Conservation (phyloP, 106 monocot species). For the Vanilla planifolia region DNA sequence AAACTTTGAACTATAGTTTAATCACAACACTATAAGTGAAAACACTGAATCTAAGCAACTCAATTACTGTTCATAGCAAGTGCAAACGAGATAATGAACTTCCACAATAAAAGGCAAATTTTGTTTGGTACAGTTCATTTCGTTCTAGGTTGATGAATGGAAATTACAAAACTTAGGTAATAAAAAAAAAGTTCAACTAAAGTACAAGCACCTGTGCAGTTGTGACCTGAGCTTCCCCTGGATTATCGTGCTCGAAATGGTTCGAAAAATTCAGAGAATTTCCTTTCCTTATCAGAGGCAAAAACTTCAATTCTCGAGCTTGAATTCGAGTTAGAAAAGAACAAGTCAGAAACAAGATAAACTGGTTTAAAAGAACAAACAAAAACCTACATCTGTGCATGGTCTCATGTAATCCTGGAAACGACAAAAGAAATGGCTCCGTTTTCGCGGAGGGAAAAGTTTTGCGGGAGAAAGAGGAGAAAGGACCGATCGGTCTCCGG, state of each 20-base stretch:
- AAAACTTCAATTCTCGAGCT: background rate
- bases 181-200: background rate
- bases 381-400: background rate
- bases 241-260: conserved; percentile 20
- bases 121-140: background rate
- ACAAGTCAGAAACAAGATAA: background rate
- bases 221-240: conserved; percentile 6
- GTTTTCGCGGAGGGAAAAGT: background rate
- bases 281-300: conserved; percentile 7
- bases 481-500: background rate
- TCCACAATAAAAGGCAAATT: background rate
- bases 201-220: conserved; percentile 8
- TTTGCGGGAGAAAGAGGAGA: background rate
- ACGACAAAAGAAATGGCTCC: background rate
- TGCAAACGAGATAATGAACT: background rate
- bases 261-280: conserved; percentile 7
- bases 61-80: background rate
- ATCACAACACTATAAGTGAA: background rate
- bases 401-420: background rate
- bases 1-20: no score
- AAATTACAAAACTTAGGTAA: background rate
- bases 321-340: background rate
- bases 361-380: background rate
- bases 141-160: background rate
- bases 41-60: background rate